Percentiles rank a stretch among this genome's conserved stretches.
These are phyloP conservation scores for Parmelia sp. DNA, from an alignment of 495 filamentous ascomycete species.

Conservation along the genomic window DNA sequence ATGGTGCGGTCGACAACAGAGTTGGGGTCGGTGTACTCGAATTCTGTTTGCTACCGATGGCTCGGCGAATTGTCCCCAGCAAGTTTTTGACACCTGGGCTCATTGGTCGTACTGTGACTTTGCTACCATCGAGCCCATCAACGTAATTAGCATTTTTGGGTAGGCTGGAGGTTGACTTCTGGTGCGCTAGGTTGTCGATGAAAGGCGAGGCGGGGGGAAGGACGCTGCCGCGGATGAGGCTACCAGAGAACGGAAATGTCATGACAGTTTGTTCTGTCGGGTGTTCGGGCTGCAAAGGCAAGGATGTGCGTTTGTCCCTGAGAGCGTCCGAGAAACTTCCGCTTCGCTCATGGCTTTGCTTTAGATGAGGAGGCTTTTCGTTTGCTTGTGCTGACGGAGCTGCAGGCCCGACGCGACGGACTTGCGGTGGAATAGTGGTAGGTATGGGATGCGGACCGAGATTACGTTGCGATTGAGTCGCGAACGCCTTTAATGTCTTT, in stretches of 20 bases:
- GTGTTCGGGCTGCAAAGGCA: constrained; percentile 42
- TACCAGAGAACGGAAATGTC: constrained; percentile 66
- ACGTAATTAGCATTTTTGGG: constrained; percentile 17
- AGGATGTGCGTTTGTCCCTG: constrained; percentile 61
- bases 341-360: constrained; percentile 60
- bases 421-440: constrained; percentile 42
- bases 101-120: constrained; percentile 33
- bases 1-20: constrained; percentile 16
- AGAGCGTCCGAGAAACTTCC: constrained; percentile 83
- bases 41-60: constrained; percentile 64
- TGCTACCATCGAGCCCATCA: constrained; percentile 13
- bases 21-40: constrained; percentile 34
- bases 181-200: constrained; percentile 62
- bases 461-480: constrained; percentile 35
- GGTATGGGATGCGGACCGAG: constrained; percentile 61
- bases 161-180: constrained; percentile 30
- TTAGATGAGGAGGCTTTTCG: constrained; percentile 31
- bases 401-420: constrained; percentile 28
- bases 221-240: constrained; percentile 75
- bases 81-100: constrained; percentile 75
- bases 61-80: constrained; percentile 80
- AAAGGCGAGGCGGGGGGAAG: constrained; percentile 70
- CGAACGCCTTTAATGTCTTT: constrained; percentile 47
- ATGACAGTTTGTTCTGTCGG: constrained; percentile 45
- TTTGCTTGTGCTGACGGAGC: constrained; percentile 25